These are phyloP conservation scores for Phaeotremella skinneri DNA, from an alignment of 768 basidiomycete species.

Conservation along the genomic window DNA sequence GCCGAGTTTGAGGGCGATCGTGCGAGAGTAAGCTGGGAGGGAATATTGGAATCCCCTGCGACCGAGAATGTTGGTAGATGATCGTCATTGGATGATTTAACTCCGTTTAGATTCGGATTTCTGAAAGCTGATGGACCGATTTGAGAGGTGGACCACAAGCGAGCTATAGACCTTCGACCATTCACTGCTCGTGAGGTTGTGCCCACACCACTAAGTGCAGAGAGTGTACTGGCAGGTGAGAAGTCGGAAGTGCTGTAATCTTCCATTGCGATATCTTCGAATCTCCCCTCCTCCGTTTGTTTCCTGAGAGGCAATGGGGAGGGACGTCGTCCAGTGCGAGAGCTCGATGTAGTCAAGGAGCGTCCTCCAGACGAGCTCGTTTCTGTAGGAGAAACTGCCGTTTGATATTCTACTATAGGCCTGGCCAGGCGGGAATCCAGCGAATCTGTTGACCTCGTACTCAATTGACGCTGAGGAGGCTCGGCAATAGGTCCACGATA, in stretches of 20 bases:
- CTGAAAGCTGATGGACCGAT: background rate
- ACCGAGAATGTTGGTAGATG: background rate
- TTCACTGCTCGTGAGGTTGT: background rate
- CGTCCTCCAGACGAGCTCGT: too few relatives aligned
- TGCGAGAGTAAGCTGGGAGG: background rate
- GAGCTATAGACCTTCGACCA: slow-evolving; percentile 16
- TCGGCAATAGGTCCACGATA: slow-evolving; percentile 22
- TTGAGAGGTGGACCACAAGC: slow-evolving; percentile 13
- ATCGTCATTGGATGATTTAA: too few relatives aligned
- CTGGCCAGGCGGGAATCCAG: background rate
- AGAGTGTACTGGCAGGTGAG: slow-evolving; percentile 3
- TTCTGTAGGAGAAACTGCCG: background rate
- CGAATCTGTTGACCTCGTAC: too few relatives aligned
- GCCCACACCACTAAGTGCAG: background rate
- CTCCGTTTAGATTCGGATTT: background rate
- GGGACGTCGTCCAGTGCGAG: background rate
- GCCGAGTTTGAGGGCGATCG: background rate
- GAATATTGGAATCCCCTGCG: background rate
- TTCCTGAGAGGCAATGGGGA: background rate
- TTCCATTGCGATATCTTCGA: background rate
- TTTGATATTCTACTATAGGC: background rate
- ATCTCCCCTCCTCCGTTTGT: background rate
- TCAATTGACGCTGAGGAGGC: too few relatives aligned
- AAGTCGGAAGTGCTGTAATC: background rate
- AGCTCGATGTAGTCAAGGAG: too few relatives aligned